Conservation (phyloP, 345 rosid species). For the Euphorbia pulcherrima region DNA sequence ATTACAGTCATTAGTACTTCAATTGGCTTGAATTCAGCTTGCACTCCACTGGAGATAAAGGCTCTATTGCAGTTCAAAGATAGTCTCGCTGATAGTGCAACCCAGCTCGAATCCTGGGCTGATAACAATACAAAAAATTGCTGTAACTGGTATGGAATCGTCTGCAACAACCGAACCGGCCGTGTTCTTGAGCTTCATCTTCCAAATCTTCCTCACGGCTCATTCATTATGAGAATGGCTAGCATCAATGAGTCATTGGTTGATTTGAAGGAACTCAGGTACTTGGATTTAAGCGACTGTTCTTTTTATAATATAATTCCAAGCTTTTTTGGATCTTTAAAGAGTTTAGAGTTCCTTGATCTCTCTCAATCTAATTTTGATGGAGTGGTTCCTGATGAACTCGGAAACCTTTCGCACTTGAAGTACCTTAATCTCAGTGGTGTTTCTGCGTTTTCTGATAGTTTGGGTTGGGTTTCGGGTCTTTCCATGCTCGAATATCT, state of each 20-base stretch:
- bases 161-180: conserved; percentile 22
- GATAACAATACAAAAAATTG: conserved; percentile 9
- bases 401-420: conserved; percentile 29
- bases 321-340: conserved; percentile 13
- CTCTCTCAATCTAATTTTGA: conserved; percentile 20
- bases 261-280: conserved; percentile 21
- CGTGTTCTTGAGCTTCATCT: conserved; percentile 11
- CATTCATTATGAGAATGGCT: too few species aligned
- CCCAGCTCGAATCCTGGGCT: background rate
- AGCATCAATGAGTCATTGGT: conserved; percentile 21
- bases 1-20: background rate
- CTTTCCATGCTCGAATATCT: conserved; percentile 22
- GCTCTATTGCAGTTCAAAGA: background rate
- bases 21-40: background rate
- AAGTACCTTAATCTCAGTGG: conserved; percentile 14
- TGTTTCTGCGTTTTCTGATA: background rate
- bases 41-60: background rate
- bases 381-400: conserved; percentile 22
- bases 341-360: conserved; percentile 18
- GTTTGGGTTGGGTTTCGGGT: conserved; percentile 26
- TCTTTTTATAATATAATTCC: conserved; percentile 8
- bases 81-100: background rate
- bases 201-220: too few species aligned
- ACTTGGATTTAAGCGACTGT: conserved; percentile 23
- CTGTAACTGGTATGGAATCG: conserved; percentile 25